Base-by-base conservation (phyloP, 208 protist genomes). In the Acanthamoeba healyi region DNA sequence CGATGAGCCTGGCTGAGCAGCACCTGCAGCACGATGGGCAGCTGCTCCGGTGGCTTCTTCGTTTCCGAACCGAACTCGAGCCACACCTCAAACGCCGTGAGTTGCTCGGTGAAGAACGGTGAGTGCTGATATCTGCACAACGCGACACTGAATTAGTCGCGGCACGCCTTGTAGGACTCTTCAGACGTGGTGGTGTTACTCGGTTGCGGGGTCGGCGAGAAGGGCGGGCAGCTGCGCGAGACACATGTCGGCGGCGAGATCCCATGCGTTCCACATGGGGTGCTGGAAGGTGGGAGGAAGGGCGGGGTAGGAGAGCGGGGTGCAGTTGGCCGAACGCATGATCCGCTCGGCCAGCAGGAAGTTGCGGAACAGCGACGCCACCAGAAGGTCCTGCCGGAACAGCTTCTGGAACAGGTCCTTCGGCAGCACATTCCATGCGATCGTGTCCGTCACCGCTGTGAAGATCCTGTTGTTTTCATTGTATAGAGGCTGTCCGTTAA, bases 81-180 rank as follows among this genome's bases (percentile, higher is more conserved):
- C 99, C 99, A 99, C 34, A 99, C 98, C 95, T 99, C 98, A 95
- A 99, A 99, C n/a, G 99, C 98, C 3, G 98, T 99, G 29, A 99
- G 97, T 96, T 99, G 99, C 56, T 99, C 98, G 24, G 96, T 95
- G 94, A 99, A 99, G 96, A 99, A 99, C 36, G 97, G 96, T 34
- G 97, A 98, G 67, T 95, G 97, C 94, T 98, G 38, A n/a, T 91
- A 90, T 36, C 63, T 72, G 63, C 10, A 10, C 12, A 49, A 4
- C 58, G 58, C 26, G 9, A 61, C 12, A 61, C 54, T 61, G 15
- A 61, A 26, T 61, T 61, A 26, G 54, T 61, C 12, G 54, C 54
- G 54, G 22, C 22, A 61, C 54, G 12, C 12, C 15, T 12, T 26
- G 12, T 61, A 22, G n/a, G n/a, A n/a, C n/a, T n/a, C n/a, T n/a